Percentiles rank a stretch among this genome's conserved stretches.
phyloP scores from a whole-genome alignment of 306 rosid genomes.

The Vigna mungo region DNA sequence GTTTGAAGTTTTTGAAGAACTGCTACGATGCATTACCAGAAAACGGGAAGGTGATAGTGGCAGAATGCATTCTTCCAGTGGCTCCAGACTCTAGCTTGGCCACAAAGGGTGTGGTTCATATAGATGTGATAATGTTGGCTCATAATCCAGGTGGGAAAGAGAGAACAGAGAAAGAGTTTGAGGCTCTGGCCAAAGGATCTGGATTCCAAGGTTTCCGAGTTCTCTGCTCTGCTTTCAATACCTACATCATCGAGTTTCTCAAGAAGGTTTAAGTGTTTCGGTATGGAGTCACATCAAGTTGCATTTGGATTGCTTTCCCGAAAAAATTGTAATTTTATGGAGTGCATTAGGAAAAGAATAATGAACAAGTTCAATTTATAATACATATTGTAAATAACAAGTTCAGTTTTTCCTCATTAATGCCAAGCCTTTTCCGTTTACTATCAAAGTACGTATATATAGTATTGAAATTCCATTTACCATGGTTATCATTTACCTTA shows the following conservation, averaged over 20 bases:
- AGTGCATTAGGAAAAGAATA: slow-evolving; percentile 30
- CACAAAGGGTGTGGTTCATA: slow-evolving; percentile 75
- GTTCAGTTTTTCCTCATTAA: too few species aligned
- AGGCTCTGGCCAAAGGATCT: slow-evolving; percentile 75
- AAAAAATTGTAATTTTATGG: slow-evolving; percentile 18
- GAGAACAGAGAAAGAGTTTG: slow-evolving; percentile 85
- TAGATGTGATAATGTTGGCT: slow-evolving; percentile 89
- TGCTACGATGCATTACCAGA: slow-evolving; percentile 80
- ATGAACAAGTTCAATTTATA: neutral
- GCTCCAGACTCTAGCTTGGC: slow-evolving; percentile 87
- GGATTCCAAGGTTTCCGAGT: slow-evolving; percentile 81
- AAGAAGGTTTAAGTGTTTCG: slow-evolving; percentile 56
- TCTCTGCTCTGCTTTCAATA: slow-evolving; percentile 68
- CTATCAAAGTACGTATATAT: too few species aligned
- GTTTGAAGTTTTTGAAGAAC: slow-evolving; percentile 81
- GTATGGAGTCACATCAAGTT: neutral
- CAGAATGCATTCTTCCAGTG: slow-evolving; percentile 88
- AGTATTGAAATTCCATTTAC: too few species aligned
- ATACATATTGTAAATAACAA: too few species aligned
- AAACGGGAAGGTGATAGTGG: slow-evolving; percentile 86
- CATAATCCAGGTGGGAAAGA: slow-evolving; percentile 94
- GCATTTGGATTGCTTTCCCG: slow-evolving; percentile 10
- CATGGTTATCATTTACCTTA: too few species aligned
- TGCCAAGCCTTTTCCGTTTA: too few species aligned
- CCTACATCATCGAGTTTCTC: slow-evolving; percentile 78